Base-by-base conservation (phyloP, 1,284 basidiomycete species). In the Phellopilus nigrolimitatus region DNA sequence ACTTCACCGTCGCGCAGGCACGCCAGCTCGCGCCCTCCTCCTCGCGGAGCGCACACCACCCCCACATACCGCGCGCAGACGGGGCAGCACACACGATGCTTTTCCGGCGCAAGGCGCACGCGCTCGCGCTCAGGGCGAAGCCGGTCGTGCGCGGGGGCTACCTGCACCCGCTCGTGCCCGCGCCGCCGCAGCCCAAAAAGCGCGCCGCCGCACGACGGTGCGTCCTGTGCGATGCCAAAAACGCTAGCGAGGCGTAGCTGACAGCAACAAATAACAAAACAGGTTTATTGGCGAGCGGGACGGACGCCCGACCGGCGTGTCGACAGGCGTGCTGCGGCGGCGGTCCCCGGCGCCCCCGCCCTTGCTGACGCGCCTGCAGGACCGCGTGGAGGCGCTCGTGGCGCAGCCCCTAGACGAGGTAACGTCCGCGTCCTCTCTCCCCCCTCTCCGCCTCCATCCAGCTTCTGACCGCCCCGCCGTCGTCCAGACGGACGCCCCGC, bases 321-420 rank as follows among this genome's bases (percentile, higher is more conserved):
- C 41, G 13, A 15, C 41, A 24, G 41, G 28, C 12, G 15, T 24
- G 28, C 41, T 7, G 15, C 21, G 7, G 41, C 10, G n/a, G 41
- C 33, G 4, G 13, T 22, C 8, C 13, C 28, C 5, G 27, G 31
- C 15, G n/a, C 31, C 27, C 43, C 50, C 17, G 24, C 42, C n/a
- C 12, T 24, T 19, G 12, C 17, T 38, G 34, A 9, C 36, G 12
- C n/a, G 22, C 10, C 22, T 47, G 33, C 50, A 42, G 7, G 28
- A 51, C 10, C 50, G 37, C 9, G 42, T 51, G 4, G 44, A 51
- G n/a, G 34, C 39, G 1, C 43, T 51, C 10, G 30, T 51, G n/a
- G 22, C 4, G 3, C 42, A 19, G 4, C 33, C 50, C 12, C 15
- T 36, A 1, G 33, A 15, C 19, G 50, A 51, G 33, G 50, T 51